A percentile compares a stretch with the other conserved stretches of the same genome.
Evolutionary conservation across 257 asterid genomes (phyloP).

Genomic region (Solanum medicagineum): DNA sequence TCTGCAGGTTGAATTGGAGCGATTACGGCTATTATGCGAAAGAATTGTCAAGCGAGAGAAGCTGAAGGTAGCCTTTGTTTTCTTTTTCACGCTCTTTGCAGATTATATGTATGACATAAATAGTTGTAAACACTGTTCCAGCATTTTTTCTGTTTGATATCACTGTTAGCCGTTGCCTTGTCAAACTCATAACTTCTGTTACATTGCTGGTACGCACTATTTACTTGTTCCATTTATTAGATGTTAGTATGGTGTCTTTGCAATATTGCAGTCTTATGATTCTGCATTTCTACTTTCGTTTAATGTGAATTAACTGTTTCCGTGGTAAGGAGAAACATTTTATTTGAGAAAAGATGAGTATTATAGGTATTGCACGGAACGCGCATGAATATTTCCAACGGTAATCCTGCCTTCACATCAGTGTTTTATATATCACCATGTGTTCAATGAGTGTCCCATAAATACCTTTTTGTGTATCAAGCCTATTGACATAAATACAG

Average conservation of each 20-base stretch:
- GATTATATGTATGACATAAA: background rate
- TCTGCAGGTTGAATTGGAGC: conserved; percentile 89
- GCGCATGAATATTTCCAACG: background rate
- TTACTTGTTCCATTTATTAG: background rate
- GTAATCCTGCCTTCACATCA: background rate
- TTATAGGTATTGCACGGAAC: background rate
- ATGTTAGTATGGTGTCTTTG: background rate
- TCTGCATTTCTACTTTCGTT: background rate
- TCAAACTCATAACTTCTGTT: background rate
- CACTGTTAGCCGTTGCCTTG: background rate
- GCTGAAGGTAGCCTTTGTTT: conserved; percentile 52
- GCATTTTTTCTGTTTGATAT: background rate
- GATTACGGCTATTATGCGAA: conserved; percentile 91
- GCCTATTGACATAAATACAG: background rate
- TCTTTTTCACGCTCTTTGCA: background rate
- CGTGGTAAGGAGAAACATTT: background rate
- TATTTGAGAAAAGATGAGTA: background rate
- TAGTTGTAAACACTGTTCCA: background rate
- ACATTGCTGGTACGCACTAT: background rate
- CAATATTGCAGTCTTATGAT: background rate
- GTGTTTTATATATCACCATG: background rate
- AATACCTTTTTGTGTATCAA: background rate
- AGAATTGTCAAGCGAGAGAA: conserved; percentile 89
- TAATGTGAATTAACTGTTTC: background rate
- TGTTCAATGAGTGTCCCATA: background rate